Percentiles rank a stretch among this genome's conserved stretches.
Conservation (phyloP, 306 rosid species). For the Cucumis sativus region Cucumber_9930_V3 NC_026661.2:4587001-4587500, state of each 20-base stretch:
- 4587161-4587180: too few species aligned
- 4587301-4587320: neutral
- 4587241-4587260: neutral
- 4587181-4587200: too few species aligned
- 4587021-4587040: too few species aligned
- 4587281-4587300: neutral
- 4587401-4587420: neutral
- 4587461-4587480: neutral
- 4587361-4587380: constrained; percentile 9
- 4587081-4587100: too few species aligned
- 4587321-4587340: constrained; percentile 9
- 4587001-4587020: too few species aligned
- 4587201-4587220: neutral
- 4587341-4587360: constrained; percentile 5
- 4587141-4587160: neutral
- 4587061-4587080: too few species aligned
- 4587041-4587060: too few species aligned
- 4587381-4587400: constrained; percentile 11
- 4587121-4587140: neutral
- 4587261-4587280: too few species aligned
- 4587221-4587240: neutral
- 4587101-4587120: too few species aligned
- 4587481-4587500: neutral
- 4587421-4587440: neutral
- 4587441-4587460: constrained; percentile 3